Evolutionary conservation across 1,139 yeast species (phyloP).

Genomic region (Pichia sp.): DNA sequence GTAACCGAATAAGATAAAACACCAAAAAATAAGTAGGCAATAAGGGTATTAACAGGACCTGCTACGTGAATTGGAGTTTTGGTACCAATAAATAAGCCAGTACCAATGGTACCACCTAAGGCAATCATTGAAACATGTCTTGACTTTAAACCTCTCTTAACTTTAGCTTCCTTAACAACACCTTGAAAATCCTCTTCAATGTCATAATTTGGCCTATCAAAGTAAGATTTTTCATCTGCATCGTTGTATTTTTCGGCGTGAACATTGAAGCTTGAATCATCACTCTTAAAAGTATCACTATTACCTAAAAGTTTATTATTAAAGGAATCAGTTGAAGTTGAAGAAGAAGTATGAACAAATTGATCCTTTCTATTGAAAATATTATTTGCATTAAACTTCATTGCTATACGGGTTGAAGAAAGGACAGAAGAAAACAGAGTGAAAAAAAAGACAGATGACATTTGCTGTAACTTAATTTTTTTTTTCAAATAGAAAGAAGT

Average conservation of each 20-base stretch:
- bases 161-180: conserved; percentile 16
- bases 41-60: conserved; percentile 45
- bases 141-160: conserved; percentile 16
- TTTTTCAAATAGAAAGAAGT: no score
- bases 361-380: background rate
- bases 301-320: background rate
- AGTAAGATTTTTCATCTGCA: background rate
- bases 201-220: background rate
- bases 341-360: background rate
- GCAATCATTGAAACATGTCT: conserved; percentile 48
- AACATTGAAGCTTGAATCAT: background rate
- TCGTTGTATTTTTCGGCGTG: conserved; percentile 7
- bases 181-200: conserved; percentile 14
- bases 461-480: no score
- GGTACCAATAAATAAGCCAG: conserved; percentile 48
- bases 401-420: no score
- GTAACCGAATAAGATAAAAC: conserved; percentile 42
- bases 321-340: background rate
- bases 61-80: conserved; percentile 42
- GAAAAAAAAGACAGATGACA: no score
- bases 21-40: conserved; percentile 40
- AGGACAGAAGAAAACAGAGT: no score
- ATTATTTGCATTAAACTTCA: background rate
- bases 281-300: background rate
- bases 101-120: conserved; percentile 31